These are phyloP conservation scores for Heliosperma pusillum DNA, from an alignment of 148 eudicot species.

Conservation along the genomic window DNA sequence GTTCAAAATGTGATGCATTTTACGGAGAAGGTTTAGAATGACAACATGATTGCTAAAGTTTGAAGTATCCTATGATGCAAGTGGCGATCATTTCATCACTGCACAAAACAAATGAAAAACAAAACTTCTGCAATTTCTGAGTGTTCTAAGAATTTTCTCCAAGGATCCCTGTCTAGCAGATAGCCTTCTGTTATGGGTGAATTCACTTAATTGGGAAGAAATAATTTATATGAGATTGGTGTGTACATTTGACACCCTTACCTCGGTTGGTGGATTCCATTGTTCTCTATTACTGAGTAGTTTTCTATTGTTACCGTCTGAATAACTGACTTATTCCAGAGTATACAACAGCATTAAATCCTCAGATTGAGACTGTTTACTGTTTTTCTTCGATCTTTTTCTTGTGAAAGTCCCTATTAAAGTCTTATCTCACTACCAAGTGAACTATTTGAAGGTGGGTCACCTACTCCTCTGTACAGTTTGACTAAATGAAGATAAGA, in stretches of 20 bases:
- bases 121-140: background rate
- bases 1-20: background rate
- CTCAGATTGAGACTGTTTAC: background rate
- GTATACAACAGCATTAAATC: background rate
- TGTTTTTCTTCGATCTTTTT: background rate
- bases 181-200: background rate
- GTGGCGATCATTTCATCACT: background rate
- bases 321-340: background rate
- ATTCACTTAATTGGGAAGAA: background rate
- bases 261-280: background rate
- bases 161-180: background rate
- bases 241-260: no score
- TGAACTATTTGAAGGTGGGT: background rate
- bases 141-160: background rate
- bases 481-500: background rate
- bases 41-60: background rate
- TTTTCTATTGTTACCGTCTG: background rate
- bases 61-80: background rate
- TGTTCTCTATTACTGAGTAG: background rate
- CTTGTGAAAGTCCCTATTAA: background rate
- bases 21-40: background rate
- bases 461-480: background rate
- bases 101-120: background rate
- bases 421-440: background rate
- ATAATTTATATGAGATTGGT: background rate